These are phyloP conservation scores for Diddensiella santjacobensis DNA, from an alignment of 805 yeast genomes.

Conservation along the genomic window DNA sequence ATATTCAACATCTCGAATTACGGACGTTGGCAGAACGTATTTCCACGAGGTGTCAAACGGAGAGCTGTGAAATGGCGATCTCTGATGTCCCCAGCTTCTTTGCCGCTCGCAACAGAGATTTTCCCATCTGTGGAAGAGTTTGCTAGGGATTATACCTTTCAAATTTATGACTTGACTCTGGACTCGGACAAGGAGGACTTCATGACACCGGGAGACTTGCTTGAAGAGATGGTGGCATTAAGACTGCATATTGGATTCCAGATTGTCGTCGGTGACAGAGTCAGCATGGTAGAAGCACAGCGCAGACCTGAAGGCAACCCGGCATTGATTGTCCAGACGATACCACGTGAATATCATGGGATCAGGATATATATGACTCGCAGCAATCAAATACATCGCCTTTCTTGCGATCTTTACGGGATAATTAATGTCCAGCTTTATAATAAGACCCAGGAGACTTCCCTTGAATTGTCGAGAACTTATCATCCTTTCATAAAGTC, in stretches of 20 bases:
- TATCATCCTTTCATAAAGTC: slow-evolving; percentile 64
- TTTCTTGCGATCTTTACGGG: slow-evolving; percentile 68
- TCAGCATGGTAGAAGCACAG: slow-evolving; percentile 60
- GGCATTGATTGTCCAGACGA: slow-evolving; percentile 52
- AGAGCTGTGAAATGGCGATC: slow-evolving; percentile 88
- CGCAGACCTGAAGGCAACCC: slow-evolving; percentile 54
- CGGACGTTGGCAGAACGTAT: slow-evolving; percentile 89
- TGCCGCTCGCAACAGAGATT: slow-evolving; percentile 75
- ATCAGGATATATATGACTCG: slow-evolving; percentile 69
- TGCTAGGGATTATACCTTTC: slow-evolving; percentile 67
- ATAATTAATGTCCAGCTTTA: slow-evolving; percentile 78
- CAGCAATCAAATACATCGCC: slow-evolving; percentile 81
- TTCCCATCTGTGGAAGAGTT: slow-evolving; percentile 73
- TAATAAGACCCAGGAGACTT: slow-evolving; percentile 21
- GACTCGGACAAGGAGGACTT: slow-evolving; percentile 53
- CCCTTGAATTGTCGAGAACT: slow-evolving; percentile 31
- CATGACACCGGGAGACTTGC: slow-evolving; percentile 54
- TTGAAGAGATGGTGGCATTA: slow-evolving; percentile 83
- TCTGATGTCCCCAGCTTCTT: slow-evolving; percentile 85
- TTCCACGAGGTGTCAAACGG: slow-evolving; percentile 65
- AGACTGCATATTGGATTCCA: slow-evolving; percentile 87
- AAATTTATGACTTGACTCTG: slow-evolving; percentile 74
- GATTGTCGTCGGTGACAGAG: slow-evolving; percentile 70
- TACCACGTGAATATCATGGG: slow-evolving; percentile 46
- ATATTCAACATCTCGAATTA: slow-evolving; percentile 55